Percentiles rank a stretch among this genome's conserved stretches.
Conservation (phyloP, 2,329 filamentous ascomycete species). For the Diplocarpon rosae region DNA sequence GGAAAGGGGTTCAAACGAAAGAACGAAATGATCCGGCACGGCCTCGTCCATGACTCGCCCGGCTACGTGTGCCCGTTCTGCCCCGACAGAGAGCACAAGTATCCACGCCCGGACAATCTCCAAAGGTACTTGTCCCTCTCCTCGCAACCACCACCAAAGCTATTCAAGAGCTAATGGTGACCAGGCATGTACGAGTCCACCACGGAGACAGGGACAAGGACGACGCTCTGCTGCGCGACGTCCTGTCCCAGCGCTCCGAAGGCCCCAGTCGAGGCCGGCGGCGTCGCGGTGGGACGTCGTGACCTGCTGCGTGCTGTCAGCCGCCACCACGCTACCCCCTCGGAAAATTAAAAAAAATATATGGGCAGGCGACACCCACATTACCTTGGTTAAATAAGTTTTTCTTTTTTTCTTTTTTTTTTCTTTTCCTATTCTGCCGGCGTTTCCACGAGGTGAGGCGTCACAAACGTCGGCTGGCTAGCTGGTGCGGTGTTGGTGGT, state of each 20-base stretch:
- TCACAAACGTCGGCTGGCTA: too few relatives aligned
- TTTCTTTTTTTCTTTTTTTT: too few relatives aligned
- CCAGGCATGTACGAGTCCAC: slow-evolving; percentile 83
- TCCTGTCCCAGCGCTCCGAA: slow-evolving; percentile 76
- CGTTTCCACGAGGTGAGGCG: too few relatives aligned
- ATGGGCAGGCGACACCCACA: too few relatives aligned
- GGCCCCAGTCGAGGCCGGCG: slow-evolving; percentile 72
- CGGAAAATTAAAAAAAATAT: too few relatives aligned
- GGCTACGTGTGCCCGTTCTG: slow-evolving; percentile 97
- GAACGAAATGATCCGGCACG: slow-evolving; percentile 65
- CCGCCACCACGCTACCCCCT: too few relatives aligned
- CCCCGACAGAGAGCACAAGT: slow-evolving; percentile 84
- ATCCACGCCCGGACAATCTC: slow-evolving; percentile 89
- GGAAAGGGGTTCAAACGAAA: slow-evolving; percentile 62
- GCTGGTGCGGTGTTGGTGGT: too few relatives aligned
- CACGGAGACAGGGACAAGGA: slow-evolving; percentile 85
- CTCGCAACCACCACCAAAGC: not conserved
- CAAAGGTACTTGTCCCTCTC: slow-evolving; percentile 54
- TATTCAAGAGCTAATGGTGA: not conserved
- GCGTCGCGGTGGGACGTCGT: slow-evolving; percentile 34
- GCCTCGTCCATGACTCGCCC: slow-evolving; percentile 85
- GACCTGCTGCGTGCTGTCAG: slow-evolving; percentile 6
- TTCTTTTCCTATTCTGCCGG: too few relatives aligned
- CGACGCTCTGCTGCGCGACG: slow-evolving; percentile 68
- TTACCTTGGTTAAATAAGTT: too few relatives aligned